phyloP scores from a whole-genome alignment of 2,329 filamentous ascomycete genomes.

The Bipolaris victoriae region DNA sequence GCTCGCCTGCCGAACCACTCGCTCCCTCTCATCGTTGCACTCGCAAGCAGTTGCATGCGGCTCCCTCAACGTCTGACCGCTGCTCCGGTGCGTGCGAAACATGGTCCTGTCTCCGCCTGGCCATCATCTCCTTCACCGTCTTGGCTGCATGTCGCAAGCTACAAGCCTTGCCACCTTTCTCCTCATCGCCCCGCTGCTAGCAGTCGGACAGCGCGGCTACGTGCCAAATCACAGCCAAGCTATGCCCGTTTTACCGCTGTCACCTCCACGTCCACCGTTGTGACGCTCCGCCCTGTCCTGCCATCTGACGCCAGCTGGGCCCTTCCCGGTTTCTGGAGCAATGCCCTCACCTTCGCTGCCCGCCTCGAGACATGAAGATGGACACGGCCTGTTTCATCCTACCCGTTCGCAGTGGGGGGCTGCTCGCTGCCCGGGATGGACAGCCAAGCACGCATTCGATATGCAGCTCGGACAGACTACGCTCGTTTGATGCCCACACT shows the following conservation, averaged over 20 bases:
- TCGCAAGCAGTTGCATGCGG: slow-evolving; percentile 8
- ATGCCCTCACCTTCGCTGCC: no score
- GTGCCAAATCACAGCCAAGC: slow-evolving; percentile 8
- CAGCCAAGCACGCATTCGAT: slow-evolving; percentile 34
- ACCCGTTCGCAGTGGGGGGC: slow-evolving; percentile 31
- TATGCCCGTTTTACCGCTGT: slow-evolving; percentile 3
- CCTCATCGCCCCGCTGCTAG: slow-evolving; percentile 10
- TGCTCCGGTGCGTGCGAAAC: slow-evolving; percentile 10
- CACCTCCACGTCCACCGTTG: background rate
- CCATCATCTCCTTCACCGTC: slow-evolving; percentile 23
- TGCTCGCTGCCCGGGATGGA: slow-evolving; percentile 12
- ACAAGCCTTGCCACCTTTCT: slow-evolving; percentile 22
- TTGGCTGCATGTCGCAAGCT: slow-evolving; percentile 33
- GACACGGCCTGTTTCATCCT: slow-evolving; percentile 36
- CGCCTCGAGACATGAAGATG: slow-evolving; percentile 34
- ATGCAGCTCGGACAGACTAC: slow-evolving; percentile 29
- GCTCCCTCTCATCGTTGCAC: no score
- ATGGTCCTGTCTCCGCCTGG: background rate
- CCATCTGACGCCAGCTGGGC: background rate
- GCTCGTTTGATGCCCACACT: slow-evolving; percentile 23
- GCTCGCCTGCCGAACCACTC: background rate
- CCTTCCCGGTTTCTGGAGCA: background rate
- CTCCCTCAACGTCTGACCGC: slow-evolving; percentile 14
- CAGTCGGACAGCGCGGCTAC: slow-evolving; percentile 22
- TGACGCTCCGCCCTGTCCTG: background rate